Conservation (phyloP, 495 filamentous ascomycete genomes). For the Apodospora peruviana region DNA sequence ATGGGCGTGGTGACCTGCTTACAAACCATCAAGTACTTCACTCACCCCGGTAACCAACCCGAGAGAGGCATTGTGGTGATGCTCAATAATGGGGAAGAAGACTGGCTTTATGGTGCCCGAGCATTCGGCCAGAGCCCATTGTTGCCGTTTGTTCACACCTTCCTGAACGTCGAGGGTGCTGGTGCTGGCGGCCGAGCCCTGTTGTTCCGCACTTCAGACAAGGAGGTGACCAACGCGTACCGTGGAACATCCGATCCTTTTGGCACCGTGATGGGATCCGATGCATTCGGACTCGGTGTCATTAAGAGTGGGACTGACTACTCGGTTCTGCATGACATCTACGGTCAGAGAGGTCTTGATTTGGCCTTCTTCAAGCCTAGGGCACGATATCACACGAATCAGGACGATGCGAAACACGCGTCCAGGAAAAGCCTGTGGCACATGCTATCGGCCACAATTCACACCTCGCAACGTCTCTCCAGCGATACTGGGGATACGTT, state of each 20-base stretch:
- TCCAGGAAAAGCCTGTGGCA: conserved; percentile 78
- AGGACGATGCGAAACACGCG: conserved; percentile 79
- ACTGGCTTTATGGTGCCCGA: conserved; percentile 83
- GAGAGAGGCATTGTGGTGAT: conserved; percentile 76
- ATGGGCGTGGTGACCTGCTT: conserved; percentile 80
- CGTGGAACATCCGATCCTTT: conserved; percentile 66
- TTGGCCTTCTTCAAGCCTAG: conserved; percentile 84
- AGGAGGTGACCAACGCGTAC: conserved; percentile 79
- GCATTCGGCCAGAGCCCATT: conserved; percentile 82
- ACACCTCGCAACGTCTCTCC: conserved; percentile 64
- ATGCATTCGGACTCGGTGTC: conserved; percentile 74
- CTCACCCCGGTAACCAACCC: conserved; percentile 66
- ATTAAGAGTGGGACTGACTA: conserved; percentile 88
- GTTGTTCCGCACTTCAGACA: conserved; percentile 80
- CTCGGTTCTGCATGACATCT: conserved; percentile 70
- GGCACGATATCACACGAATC: conserved; percentile 82
- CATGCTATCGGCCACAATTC: conserved; percentile 79
- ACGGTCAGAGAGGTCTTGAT: conserved; percentile 84
- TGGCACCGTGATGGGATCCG: conserved; percentile 71
- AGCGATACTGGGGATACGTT: conserved; percentile 65
- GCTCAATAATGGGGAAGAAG: conserved; percentile 95
- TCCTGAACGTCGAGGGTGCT: conserved; percentile 92
- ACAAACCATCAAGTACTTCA: conserved; percentile 87
- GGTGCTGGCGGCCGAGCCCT: conserved; percentile 87
- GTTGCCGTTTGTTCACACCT: conserved; percentile 68